Evolutionary conservation across 2,329 filamentous ascomycete genomes (phyloP), one percentile per base, ranked within the genome.

Genomic region (Elsinoe arachidis): DNA sequence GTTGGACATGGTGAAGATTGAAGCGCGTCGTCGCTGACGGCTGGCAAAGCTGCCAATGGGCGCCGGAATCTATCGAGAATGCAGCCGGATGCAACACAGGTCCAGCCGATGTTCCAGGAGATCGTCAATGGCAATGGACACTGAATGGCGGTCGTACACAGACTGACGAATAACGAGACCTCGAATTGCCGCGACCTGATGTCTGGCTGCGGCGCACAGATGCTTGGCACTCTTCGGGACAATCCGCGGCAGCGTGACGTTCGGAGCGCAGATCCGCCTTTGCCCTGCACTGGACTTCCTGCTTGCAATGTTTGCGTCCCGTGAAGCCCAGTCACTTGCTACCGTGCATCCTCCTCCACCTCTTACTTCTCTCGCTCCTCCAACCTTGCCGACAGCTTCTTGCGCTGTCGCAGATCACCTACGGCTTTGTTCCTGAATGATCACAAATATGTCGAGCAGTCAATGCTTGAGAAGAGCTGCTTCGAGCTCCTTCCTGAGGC

Each of bases 401-500:
- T 37, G 23, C 11, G 49, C 51, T 34, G 9, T 37, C 39, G 19
- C 56, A 43, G 37, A 37, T 53, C 17, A 14, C 44, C 44, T 53
- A 54, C 58, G 47, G 17, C 37, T 52, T 23, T 23, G 26, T 35
- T 39, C 11, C 46, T 47, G 49, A 46, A 35, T 37, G 41, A 52
- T 52, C 34, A 39, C 55, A 14, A 47, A 34, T 65, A 71, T 71
- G 69, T 68, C 68, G 63, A 69, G 67, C 65, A 68, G 68, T 58
- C 68, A 69, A 66, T 70, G 68, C 61, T 63, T 72, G 54, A 67
- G 68, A 65, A 66, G 69, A 56, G 69, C 69, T 34, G 61, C 64
- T 60, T 60, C 64, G 43, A 41, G 41, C 30, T 56, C 61, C 33
- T 62, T 68, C 44, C 61, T 69, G 39, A 66, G 66, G 54, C 63